Conservation (phyloP, 805 yeast species). For the Zygotorulaspora florentina region DNA sequence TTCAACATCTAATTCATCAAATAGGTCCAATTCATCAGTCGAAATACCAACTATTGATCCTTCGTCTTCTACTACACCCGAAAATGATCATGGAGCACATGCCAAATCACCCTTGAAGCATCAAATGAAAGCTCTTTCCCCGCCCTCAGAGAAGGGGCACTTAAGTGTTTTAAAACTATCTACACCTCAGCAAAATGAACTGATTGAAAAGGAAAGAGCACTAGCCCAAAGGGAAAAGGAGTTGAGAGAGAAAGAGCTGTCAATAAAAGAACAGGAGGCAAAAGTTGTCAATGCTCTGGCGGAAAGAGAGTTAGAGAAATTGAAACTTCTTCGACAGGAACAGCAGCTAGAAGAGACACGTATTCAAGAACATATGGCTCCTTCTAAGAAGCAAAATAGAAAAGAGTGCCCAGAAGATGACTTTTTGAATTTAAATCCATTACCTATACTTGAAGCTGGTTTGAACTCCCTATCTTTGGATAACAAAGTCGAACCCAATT, state of each 20-base stretch:
- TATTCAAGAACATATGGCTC: not conserved
- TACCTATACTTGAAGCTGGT: slow-evolving; percentile 21
- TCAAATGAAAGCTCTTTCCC: slow-evolving; percentile 3
- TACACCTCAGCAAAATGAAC: slow-evolving; percentile 23
- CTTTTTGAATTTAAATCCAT: slow-evolving; percentile 19
- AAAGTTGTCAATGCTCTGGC: slow-evolving; percentile 4
- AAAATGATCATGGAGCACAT: slow-evolving; percentile 1
- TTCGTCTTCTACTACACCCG: not conserved
- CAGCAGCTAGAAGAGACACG: slow-evolving; percentile 7
- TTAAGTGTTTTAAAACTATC: slow-evolving; percentile 27
- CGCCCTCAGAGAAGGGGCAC: slow-evolving; percentile 13
- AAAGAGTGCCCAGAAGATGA: slow-evolving; percentile 3
- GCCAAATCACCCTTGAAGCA: slow-evolving; percentile 14
- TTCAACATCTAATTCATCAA: not conserved
- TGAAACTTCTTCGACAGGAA: slow-evolving; percentile 9
- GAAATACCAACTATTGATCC: slow-evolving; percentile 1
- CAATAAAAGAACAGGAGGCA: slow-evolving; percentile 11
- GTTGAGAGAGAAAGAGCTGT: slow-evolving; percentile 11
- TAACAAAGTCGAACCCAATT: slow-evolving; percentile 2
- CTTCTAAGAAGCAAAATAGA: slow-evolving; percentile 4
- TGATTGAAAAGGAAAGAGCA: slow-evolving; percentile 14
- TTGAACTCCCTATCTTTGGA: slow-evolving; percentile 16
- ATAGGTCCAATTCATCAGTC: not conserved
- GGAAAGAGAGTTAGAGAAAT: slow-evolving; percentile 3
- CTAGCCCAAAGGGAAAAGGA: slow-evolving; percentile 12